Conservation (phyloP, 2,329 filamentous ascomycete genomes). For the Aspergillus fumigatus region DNA sequence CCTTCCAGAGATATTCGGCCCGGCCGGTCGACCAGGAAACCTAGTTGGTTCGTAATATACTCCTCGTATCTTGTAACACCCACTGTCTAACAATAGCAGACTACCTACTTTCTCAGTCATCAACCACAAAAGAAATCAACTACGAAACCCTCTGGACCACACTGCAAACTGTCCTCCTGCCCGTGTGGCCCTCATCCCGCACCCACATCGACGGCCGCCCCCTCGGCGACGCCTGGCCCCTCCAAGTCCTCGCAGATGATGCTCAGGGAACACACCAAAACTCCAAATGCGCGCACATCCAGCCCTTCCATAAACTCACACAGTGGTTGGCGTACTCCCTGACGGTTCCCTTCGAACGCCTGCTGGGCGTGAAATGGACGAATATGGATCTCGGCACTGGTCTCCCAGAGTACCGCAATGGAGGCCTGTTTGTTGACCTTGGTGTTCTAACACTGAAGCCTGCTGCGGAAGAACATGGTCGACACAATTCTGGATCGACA, state of each 20-base stretch:
- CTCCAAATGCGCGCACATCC: conserved; percentile 29
- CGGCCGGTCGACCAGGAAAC: conserved; percentile 43
- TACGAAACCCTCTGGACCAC: conserved; percentile 41
- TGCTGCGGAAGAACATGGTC: conserved; percentile 41
- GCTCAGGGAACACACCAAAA: conserved; percentile 6
- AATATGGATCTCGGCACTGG: conserved; percentile 59
- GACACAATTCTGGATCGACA: conserved; percentile 39
- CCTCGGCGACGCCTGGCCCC: conserved; percentile 50
- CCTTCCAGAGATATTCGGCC: conserved; percentile 40
- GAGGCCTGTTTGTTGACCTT: conserved; percentile 62
- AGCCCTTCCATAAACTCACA: conserved; percentile 60
- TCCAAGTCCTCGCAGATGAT: conserved; percentile 20
- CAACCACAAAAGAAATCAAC: conserved; percentile 28
- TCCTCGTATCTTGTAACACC: neutral
- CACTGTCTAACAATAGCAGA: conserved; percentile 26
- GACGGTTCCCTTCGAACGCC: conserved; percentile 58
- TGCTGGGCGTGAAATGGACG: conserved; percentile 50
- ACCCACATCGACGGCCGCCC: conserved; percentile 38
- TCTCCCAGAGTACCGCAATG: conserved; percentile 68
- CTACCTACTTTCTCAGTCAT: conserved; percentile 31
- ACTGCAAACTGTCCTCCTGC: conserved; percentile 45
- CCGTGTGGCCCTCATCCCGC: conserved; percentile 47
- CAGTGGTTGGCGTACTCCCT: conserved; percentile 72
- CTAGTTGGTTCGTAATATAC: conserved; percentile 40
- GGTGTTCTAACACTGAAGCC: conserved; percentile 51